Percentiles rank a stretch among this genome's conserved stretches.
Conservation (phyloP, 176 grass and related monocot species). For the Themeda triandra region DNA sequence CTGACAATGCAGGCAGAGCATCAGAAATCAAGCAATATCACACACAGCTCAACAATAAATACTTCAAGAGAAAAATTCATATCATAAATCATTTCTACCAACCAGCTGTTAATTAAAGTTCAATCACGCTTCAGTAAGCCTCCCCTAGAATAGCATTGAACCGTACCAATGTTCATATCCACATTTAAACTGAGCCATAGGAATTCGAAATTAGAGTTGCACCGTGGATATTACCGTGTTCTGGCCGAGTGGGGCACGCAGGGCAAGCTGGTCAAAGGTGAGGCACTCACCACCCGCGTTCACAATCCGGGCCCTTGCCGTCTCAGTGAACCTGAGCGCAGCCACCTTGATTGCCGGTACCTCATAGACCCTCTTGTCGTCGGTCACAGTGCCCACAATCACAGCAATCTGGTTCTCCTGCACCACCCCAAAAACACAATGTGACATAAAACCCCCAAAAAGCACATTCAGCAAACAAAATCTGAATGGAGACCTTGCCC, state of each 20-base stretch:
- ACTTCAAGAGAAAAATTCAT: not conserved
- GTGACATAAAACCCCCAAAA: not conserved
- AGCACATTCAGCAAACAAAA: not conserved
- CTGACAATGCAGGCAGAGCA: not conserved
- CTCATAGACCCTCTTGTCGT: constrained; percentile 87
- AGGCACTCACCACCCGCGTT: constrained; percentile 73
- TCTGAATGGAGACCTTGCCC: constrained; percentile 18
- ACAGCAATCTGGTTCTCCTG: constrained; percentile 73
- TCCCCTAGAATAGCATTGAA: not conserved
- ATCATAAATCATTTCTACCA: not conserved
- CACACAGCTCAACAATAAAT: not conserved
- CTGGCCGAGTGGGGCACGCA: constrained; percentile 57
- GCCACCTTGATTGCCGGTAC: constrained; percentile 74
- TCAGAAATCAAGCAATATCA: not conserved
- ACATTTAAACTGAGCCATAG: not conserved
- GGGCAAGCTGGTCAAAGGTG: constrained; percentile 79
- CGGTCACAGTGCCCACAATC: constrained; percentile 62
- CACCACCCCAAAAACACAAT: not conserved
- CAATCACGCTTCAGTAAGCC: not conserved
- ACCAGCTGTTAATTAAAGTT: not conserved
- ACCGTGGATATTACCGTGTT: constrained; percentile 52
- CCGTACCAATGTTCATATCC: not conserved
- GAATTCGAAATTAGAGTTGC: not conserved
- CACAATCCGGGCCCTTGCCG: constrained; percentile 61
- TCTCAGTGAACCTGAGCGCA: constrained; percentile 86